A percentile compares a stretch with the other conserved stretches of the same genome.
These are phyloP conservation scores for Balakata baccata DNA, from an alignment of 345 rosid species.

Conservation along the genomic window DNA sequence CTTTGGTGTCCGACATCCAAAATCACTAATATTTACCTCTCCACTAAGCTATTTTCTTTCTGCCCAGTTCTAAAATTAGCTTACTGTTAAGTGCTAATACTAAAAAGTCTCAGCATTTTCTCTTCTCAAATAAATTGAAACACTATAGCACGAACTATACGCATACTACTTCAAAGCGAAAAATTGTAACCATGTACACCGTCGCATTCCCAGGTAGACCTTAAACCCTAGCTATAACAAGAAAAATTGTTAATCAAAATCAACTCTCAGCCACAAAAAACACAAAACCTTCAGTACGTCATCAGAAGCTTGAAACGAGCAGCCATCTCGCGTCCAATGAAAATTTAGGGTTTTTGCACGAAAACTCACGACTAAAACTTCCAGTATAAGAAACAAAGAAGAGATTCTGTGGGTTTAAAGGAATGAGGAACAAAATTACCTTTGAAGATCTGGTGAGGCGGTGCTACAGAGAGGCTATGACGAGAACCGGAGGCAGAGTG, in stretches of 20 bases:
- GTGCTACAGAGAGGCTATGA: slow-evolving; percentile 49
- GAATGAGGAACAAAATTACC: slow-evolving; percentile 32
- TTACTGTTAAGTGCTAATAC: neutral
- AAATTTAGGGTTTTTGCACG: slow-evolving; percentile 21
- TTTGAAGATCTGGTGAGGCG: slow-evolving; percentile 80
- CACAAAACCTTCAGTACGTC: neutral
- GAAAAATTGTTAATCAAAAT: neutral
- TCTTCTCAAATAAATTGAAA: neutral
- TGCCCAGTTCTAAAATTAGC: too few species aligned
- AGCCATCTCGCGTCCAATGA: neutral
- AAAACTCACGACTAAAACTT: neutral
- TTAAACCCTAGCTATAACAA: neutral
- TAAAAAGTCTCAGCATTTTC: neutral
- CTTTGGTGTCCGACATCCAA: neutral
- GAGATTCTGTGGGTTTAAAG: neutral
- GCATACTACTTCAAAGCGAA: neutral
- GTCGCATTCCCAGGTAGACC: neutral
- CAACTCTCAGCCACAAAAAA: neutral
- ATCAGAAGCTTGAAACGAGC: neutral
- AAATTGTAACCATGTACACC: neutral
- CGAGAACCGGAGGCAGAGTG: slow-evolving; percentile 48
- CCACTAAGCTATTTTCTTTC: neutral
- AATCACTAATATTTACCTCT: neutral
- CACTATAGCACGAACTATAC: neutral
- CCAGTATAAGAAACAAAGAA: slow-evolving; percentile 1